Base-by-base conservation (phyloP, 331 rosid genomes). In the Pyrus hybrid region DNA sequence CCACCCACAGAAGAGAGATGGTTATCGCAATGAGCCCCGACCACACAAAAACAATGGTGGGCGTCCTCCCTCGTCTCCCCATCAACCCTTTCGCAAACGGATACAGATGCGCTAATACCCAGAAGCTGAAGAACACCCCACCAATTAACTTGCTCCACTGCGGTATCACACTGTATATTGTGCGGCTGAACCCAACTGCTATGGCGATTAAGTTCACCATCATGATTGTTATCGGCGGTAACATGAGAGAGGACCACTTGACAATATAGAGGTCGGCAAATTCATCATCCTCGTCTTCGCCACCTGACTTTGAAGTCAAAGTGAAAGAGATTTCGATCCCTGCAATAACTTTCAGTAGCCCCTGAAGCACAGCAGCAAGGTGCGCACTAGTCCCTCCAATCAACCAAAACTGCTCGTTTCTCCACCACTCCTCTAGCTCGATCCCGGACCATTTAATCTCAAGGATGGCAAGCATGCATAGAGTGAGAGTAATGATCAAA, bases 301-400 rank as follows among this genome's bases (percentile, higher is more conserved):
- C 91, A 0, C 53, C 82, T 0, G 97, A 91, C 68, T 91, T 91
- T 71, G 97, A 91, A 26, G 97, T 91, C 75, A 91, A 54, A 18
- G 93, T 91, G 89, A 89, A 91, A 4, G 96, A 88, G 63, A 91
- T 89, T 74, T 91, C 97, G 28, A 89, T 89, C 73, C 97, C 97
- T 8, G 93, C 96, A 28, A 89, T 53, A 25, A 91, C 97, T 76
- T 91, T 91, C 13, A 91, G 77, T 4, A 91, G 86, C 3, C 96
- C 97, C 26, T 92, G 97, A 62, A 92, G 84, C 67, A 92, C 96
- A 4, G 96, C 97, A 26, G 89, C 96, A n/a, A 89, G 79, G 53
- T 89, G 97, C 8, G 97, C 97, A 80, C 97, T 92, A 37, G 97
- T 92, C 67, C 97, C 97, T 68, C 96, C 96, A 32, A 92, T 92